These are phyloP conservation scores for Magnolia changhungtana DNA, from an alignment of 164 flowering plant genomes.

Conservation along the genomic window DNA sequence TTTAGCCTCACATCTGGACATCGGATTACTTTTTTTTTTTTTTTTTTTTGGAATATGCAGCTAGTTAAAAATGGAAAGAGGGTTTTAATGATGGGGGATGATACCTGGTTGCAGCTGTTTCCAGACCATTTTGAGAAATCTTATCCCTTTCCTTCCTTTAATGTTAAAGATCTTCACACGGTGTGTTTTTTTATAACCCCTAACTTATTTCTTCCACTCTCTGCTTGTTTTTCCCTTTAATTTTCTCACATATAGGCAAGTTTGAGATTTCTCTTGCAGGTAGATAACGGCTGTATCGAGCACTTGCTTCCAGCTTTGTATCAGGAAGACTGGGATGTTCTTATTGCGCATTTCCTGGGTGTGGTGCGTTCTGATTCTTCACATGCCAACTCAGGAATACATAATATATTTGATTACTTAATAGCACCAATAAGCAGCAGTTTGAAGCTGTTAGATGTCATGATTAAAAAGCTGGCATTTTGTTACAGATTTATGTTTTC, in stretches of 20 bases:
- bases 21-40: not conserved
- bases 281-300: constrained; percentile 84
- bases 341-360: constrained; percentile 98
- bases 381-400: not conserved
- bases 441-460: not conserved
- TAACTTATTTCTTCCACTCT: not conserved
- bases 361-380: constrained; percentile 60
- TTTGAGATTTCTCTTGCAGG: constrained; percentile 44
- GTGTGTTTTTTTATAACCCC: constrained; percentile 32
- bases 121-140: constrained; percentile 80
- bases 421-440: not conserved
- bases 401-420: not conserved
- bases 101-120: constrained; percentile 92
- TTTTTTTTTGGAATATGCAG: constrained; percentile 32
- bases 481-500: too few species aligned
- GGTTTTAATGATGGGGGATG: constrained; percentile 97
- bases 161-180: constrained; percentile 95
- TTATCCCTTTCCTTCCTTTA: constrained; percentile 90
- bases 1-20: not conserved
- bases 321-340: constrained; percentile 92
- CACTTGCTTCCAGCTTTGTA: constrained; percentile 80
- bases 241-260: not conserved
- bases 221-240: not conserved
- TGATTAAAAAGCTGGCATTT: not conserved
- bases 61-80: constrained; percentile 73